phyloP scores from a whole-genome alignment of 2,329 filamentous ascomycete genomes.

The Tolypocladium sp. region DNA sequence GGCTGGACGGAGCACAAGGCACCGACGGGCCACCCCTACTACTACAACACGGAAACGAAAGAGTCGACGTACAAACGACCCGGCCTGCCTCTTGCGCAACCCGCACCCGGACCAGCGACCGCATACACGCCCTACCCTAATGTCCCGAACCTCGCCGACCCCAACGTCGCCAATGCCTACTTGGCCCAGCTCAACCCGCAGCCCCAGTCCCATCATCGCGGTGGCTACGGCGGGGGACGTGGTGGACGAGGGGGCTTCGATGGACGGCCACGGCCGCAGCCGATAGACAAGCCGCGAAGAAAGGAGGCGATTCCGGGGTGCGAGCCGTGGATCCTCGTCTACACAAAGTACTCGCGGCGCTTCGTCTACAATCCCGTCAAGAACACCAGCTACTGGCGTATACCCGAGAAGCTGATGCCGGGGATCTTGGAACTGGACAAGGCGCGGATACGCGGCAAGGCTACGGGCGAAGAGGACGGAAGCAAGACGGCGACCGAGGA shows the following conservation, averaged over 20 bases:
- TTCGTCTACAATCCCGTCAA: slow-evolving; percentile 87
- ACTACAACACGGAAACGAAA: slow-evolving; percentile 74
- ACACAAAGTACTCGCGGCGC: slow-evolving; percentile 77
- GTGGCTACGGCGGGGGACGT: slow-evolving; percentile 15
- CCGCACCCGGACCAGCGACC: slow-evolving; percentile 20
- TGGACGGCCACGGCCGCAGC: slow-evolving; percentile 55
- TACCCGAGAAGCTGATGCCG: slow-evolving; percentile 77
- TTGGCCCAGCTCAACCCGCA: slow-evolving; percentile 42
- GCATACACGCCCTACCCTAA: slow-evolving; percentile 15
- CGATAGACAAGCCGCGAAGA: slow-evolving; percentile 69
- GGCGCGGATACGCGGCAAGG: slow-evolving; percentile 55
- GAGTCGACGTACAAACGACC: slow-evolving; percentile 82
- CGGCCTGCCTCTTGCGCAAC: slow-evolving; percentile 18
- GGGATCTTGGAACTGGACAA: slow-evolving; percentile 67
- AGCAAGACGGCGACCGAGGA: background rate
- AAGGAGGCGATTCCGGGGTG: slow-evolving; percentile 72
- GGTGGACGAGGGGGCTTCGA: slow-evolving; percentile 41
- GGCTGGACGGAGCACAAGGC: slow-evolving; percentile 94
- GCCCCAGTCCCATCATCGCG: slow-evolving; percentile 24
- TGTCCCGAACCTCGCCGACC: slow-evolving; percentile 38
- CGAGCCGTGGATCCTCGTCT: slow-evolving; percentile 85
- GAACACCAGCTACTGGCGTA: slow-evolving; percentile 89
- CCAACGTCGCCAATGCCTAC: slow-evolving; percentile 50
- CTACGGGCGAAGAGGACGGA: slow-evolving; percentile 6
- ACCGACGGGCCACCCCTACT: slow-evolving; percentile 79